Evolutionary conservation across 164 flowering plant genomes (phyloP).

Genomic region (Magnolia kwangsiensis): DNA sequence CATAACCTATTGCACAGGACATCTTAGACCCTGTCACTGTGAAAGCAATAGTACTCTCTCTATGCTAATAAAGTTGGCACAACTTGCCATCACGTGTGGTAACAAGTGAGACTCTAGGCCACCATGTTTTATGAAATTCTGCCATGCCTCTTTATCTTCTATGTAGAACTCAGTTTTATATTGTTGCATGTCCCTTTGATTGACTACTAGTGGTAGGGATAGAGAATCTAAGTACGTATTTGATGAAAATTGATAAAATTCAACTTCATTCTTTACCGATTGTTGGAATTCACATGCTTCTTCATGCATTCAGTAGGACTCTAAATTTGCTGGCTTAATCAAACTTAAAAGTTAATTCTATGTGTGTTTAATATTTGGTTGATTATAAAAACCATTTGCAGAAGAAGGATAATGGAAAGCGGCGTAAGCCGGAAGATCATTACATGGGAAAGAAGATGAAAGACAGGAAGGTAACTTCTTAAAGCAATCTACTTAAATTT

Average conservation of each 20-base stretch:
- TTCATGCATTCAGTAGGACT: neutral
- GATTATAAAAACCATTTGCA: constrained; percentile 4
- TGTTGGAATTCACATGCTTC: neutral
- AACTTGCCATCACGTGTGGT: neutral
- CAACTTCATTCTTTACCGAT: neutral
- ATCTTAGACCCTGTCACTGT: neutral
- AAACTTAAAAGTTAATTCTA: neutral
- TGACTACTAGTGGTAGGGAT: neutral
- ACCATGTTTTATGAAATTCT: neutral
- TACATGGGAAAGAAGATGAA: constrained; percentile 53
- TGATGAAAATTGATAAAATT: neutral
- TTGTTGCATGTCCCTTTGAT: neutral
- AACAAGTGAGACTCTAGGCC: neutral
- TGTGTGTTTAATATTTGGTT: neutral
- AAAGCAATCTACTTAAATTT: neutral
- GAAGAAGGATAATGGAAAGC: constrained; percentile 49
- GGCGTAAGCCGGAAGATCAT: constrained; percentile 74
- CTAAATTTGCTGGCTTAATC: neutral
- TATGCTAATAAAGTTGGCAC: neutral
- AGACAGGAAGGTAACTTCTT: constrained; percentile 58
- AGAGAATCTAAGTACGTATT: neutral
- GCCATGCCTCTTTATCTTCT: neutral
- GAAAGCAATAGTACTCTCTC: neutral
- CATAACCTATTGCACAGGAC: no score
- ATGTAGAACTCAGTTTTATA: neutral